phyloP scores from a whole-genome alignment of 768 basidiomycete genomes.

The Tephrocybe sp. region DNA sequence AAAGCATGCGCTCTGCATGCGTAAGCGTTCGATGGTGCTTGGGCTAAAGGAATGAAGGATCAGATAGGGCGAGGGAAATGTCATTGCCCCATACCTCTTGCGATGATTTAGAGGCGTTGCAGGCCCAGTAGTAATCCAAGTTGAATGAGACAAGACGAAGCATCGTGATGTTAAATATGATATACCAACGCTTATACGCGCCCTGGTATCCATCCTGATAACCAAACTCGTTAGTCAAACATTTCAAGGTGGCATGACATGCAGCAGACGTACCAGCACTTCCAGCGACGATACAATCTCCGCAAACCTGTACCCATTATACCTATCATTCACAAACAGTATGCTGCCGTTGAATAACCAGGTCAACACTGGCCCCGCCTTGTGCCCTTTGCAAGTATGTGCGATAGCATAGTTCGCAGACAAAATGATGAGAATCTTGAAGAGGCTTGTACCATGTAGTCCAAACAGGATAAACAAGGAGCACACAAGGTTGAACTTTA shows the following conservation, averaged over 20 bases:
- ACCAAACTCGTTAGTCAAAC: conserved; percentile 5
- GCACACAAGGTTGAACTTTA: conserved; percentile 60
- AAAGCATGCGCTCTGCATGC: conserved; percentile 59
- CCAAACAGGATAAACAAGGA: conserved; percentile 62
- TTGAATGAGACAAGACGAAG: conserved; percentile 89
- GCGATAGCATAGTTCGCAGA: conserved; percentile 66
- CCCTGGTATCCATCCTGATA: conserved; percentile 65
- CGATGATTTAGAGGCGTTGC: conserved; percentile 28
- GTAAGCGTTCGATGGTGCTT: conserved; percentile 25
- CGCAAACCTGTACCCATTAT: conserved; percentile 70
- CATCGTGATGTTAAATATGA: conserved; percentile 96
- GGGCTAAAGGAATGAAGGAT: conserved; percentile 3
- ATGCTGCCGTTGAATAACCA: conserved; percentile 79
- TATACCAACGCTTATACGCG: conserved; percentile 87
- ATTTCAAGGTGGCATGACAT: background rate
- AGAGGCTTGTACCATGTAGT: conserved; percentile 75
- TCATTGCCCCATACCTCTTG: conserved; percentile 36
- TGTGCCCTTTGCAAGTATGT: conserved; percentile 39
- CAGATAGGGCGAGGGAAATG: background rate
- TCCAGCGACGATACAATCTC: conserved; percentile 51
- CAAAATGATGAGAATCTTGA: conserved; percentile 80
- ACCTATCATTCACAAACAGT: conserved; percentile 74
- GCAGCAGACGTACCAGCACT: conserved; percentile 52
- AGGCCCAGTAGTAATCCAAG: conserved; percentile 91
- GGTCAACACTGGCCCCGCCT: conserved; percentile 48